Conservation (phyloP, 2,329 filamentous ascomycete genomes). For the Monosporascus cannonballus region DNA sequence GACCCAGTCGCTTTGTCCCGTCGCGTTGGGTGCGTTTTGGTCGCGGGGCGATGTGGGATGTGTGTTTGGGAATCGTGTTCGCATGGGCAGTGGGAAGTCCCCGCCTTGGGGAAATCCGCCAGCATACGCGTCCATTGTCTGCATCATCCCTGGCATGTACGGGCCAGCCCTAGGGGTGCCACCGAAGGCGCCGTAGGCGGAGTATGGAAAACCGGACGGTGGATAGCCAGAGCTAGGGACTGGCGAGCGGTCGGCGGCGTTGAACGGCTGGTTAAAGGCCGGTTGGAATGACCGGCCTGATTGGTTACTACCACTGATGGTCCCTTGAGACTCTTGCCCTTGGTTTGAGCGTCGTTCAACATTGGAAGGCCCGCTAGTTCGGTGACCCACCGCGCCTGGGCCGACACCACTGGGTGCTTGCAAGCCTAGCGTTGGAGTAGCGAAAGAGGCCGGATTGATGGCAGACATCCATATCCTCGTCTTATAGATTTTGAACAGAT, state of each 20-base stretch:
- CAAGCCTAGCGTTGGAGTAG: slow-evolving; percentile 67
- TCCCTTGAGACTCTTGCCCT: slow-evolving; percentile 32
- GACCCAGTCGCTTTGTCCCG: slow-evolving; percentile 53
- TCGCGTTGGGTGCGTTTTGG: slow-evolving; percentile 27
- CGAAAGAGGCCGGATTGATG: slow-evolving; percentile 95
- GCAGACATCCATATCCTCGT: slow-evolving; percentile 99
- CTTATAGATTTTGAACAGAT: slow-evolving; percentile 99
- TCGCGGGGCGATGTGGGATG: slow-evolving; percentile 25
- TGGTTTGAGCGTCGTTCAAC: slow-evolving; percentile 44
- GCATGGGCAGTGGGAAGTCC: slow-evolving; percentile 41
- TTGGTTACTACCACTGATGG: slow-evolving; percentile 31
- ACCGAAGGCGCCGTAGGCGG: slow-evolving; percentile 38
- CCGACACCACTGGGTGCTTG: slow-evolving; percentile 63
- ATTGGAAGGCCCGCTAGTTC: slow-evolving; percentile 37
- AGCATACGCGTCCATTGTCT: slow-evolving; percentile 35
- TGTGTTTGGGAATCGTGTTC: slow-evolving; percentile 30
- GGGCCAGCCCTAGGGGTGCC: slow-evolving; percentile 31
- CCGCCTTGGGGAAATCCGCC: slow-evolving; percentile 32
- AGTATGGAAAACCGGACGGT: slow-evolving; percentile 33
- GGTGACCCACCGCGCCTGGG: slow-evolving; percentile 57
- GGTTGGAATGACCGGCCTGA: slow-evolving; percentile 36
- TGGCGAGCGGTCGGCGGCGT: slow-evolving; percentile 34
- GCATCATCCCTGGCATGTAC: slow-evolving; percentile 34
- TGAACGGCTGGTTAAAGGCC: slow-evolving; percentile 36
- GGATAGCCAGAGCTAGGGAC: slow-evolving; percentile 33